Evolutionary conservation across 2,329 filamentous ascomycete genomes (phyloP).

Genomic region (Alternaria brassicae): DNA sequence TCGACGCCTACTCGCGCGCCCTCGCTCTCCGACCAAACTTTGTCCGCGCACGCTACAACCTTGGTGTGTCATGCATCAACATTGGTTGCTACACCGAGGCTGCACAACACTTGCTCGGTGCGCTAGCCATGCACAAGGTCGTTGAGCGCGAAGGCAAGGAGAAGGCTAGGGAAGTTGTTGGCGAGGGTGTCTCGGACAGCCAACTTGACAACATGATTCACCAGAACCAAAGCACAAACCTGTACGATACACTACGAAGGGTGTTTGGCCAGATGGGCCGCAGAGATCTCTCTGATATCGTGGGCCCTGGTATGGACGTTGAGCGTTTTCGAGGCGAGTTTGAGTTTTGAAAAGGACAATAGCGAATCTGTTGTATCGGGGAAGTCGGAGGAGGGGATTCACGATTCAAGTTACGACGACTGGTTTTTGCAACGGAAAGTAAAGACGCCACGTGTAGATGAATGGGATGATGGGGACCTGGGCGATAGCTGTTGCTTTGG

Average conservation of each 20-base stretch:
- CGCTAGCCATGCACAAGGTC: conserved; percentile 93
- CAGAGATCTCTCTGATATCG: conserved; percentile 84
- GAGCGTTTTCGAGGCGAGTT: conserved; percentile 88
- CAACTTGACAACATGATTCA: conserved; percentile 86
- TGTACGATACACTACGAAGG: conserved; percentile 90
- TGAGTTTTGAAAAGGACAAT: conserved; percentile 69
- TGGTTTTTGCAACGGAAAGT: conserved; percentile 31
- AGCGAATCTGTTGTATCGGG: not conserved
- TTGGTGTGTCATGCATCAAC: conserved; percentile 96
- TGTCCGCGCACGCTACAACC: conserved; percentile 94
- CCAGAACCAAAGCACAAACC: conserved; percentile 95
- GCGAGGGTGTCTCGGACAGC: conserved; percentile 66
- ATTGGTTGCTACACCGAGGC: conserved; percentile 95
- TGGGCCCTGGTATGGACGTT: conserved; percentile 88
- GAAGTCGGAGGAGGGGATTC: not conserved
- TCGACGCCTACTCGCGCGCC: conserved; percentile 93
- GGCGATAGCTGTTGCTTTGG: conserved; percentile 45
- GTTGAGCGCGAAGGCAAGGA: conserved; percentile 86
- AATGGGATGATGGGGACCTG: conserved; percentile 27
- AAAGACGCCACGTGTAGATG: conserved; percentile 5
- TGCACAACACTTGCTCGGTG: conserved; percentile 88
- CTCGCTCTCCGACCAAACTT: conserved; percentile 93
- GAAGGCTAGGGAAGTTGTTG: conserved; percentile 81
- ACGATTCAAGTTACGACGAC: conserved; percentile 12
- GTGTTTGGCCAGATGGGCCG: conserved; percentile 98